phyloP scores from a whole-genome alignment of 805 yeast genomes.

The Ogataea siamensis region DNA sequence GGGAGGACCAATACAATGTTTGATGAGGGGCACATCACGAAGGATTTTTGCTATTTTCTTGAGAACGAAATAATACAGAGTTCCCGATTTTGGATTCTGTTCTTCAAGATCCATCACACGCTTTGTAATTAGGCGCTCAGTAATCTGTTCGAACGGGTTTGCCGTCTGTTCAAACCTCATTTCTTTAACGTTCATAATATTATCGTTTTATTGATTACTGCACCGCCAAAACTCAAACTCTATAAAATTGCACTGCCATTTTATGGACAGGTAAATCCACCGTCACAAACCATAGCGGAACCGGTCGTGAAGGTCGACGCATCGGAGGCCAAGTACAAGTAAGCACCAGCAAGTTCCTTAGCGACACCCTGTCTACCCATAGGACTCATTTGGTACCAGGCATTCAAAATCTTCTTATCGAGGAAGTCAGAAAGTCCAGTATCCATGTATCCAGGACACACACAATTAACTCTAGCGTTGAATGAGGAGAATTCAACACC shows the following conservation, averaged over 20 bases:
- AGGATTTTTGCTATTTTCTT: conserved; percentile 30
- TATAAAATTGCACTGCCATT: background rate
- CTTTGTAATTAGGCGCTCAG: conserved; percentile 22
- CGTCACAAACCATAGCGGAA: conserved; percentile 50
- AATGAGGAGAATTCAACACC: conserved; percentile 49
- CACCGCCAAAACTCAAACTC: conserved; percentile 4
- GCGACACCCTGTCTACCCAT: conserved; percentile 52
- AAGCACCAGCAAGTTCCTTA: conserved; percentile 52
- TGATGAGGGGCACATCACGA: conserved; percentile 34
- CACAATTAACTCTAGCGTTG: conserved; percentile 49
- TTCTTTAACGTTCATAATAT: conserved; percentile 22
- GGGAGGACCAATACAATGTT: conserved; percentile 39
- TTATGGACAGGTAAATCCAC: conserved; percentile 40
- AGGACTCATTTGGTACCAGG: conserved; percentile 38
- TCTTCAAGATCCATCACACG: conserved; percentile 10
- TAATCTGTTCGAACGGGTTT: conserved; percentile 31
- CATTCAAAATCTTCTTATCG: conserved; percentile 26
- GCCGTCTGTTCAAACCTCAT: conserved; percentile 21
- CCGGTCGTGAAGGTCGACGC: conserved; percentile 52
- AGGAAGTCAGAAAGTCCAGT: conserved; percentile 42
- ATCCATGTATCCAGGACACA: conserved; percentile 52
- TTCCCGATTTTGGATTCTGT: conserved; percentile 1
- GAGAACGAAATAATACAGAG: conserved; percentile 5
- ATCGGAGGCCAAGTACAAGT: conserved; percentile 51
- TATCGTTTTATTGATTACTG: background rate